A percentile compares a stretch with the other conserved stretches of the same genome.
Evolutionary conservation across 148 eudicot genomes (phyloP).

Genomic region (Euryodendron excelsum): DNA sequence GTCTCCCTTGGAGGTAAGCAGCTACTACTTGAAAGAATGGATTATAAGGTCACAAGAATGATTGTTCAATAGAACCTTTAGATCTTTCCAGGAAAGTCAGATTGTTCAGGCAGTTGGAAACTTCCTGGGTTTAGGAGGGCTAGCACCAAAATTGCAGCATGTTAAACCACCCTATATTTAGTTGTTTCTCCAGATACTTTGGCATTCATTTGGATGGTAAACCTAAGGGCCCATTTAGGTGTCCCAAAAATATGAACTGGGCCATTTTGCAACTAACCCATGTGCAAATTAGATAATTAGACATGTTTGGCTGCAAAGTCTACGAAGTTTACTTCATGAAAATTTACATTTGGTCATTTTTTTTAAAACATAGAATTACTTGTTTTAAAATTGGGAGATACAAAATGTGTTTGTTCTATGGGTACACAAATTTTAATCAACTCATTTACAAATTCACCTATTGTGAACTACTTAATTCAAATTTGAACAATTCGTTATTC

Average conservation of each 20-base stretch:
- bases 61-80: background rate
- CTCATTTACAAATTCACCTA: background rate
- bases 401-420: background rate
- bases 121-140: background rate
- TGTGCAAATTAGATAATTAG: background rate
- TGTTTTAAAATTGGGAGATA: background rate
- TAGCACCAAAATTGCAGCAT: background rate
- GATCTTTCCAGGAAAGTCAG: background rate
- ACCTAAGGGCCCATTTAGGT: background rate
- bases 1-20: constrained; percentile 83
- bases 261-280: background rate
- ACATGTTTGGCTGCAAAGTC: background rate
- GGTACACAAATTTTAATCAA: background rate
- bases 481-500: background rate
- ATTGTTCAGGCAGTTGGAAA: background rate
- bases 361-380: background rate
- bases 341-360: background rate
- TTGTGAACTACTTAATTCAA: background rate
- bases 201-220: background rate
- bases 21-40: background rate
- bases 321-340: background rate
- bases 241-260: background rate
- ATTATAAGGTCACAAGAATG: background rate
- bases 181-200: background rate
- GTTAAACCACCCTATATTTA: background rate